A percentile compares a stretch with the other conserved stretches of the same genome.
Conservation (phyloP, 1,284 basidiomycete species). For the Rhodotorula mucilaginosa region DNA sequence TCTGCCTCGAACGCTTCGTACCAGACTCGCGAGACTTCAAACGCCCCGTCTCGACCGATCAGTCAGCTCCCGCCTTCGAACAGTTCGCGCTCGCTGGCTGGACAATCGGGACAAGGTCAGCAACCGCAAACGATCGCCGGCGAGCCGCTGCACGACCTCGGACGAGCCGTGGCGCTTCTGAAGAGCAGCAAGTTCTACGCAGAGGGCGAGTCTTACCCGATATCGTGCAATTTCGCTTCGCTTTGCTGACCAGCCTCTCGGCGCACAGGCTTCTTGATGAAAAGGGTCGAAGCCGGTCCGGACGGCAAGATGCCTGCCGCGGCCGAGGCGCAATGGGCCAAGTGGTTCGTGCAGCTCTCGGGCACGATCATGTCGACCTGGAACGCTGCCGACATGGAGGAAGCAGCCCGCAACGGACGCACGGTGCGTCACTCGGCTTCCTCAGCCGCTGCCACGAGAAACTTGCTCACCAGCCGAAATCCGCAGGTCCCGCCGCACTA, state of each 20-base stretch:
- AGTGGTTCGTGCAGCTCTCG: conserved; percentile 44
- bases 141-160: conserved; percentile 38
- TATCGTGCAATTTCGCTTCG: background rate
- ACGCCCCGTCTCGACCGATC: background rate
- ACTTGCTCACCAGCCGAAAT: no score
- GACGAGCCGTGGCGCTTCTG: conserved; percentile 24
- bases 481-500: conserved; percentile 38
- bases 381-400: conserved; percentile 44
- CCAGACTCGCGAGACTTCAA: background rate
- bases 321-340: conserved; percentile 39
- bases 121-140: conserved; percentile 33
- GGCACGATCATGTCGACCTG: conserved; percentile 42
- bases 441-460: no score
- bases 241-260: background rate
- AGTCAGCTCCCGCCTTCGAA: conserved; percentile 6
- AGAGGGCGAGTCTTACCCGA: conserved; percentile 10
- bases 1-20: background rate
- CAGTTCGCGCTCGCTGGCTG: conserved; percentile 8
- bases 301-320: conserved; percentile 28
- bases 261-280: conserved; percentile 37
- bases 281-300: conserved; percentile 30
- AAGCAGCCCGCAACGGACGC: conserved; percentile 34
- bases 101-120: background rate
- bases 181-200: conserved; percentile 38
- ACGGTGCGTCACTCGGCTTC: conserved; percentile 18